A percentile compares a stretch with the other conserved stretches of the same genome.
Conservation (phyloP, 1,139 yeast genomes). For the Lodderomyces margitis region DNA sequence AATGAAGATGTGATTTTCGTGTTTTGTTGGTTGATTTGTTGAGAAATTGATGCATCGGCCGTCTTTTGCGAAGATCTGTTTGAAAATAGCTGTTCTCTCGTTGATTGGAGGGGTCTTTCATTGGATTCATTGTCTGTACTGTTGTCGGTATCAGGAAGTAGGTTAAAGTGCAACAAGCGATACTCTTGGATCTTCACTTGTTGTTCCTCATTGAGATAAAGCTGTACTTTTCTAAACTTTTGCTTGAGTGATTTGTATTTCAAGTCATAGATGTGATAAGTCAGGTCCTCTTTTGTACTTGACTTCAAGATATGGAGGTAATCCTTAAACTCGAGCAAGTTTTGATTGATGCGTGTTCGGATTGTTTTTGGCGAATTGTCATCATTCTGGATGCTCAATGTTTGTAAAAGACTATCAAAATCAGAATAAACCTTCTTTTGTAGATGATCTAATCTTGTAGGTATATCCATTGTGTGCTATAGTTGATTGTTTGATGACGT, state of each 20-base stretch:
- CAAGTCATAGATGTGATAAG: conserved; percentile 20
- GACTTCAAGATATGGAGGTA: conserved; percentile 20
- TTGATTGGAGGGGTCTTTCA: background rate
- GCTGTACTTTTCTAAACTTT: conserved; percentile 26
- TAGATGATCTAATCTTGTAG: conserved; percentile 16
- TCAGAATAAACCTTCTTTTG: conserved; percentile 16
- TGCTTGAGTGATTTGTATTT: conserved; percentile 23
- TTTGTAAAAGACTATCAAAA: conserved; percentile 11
- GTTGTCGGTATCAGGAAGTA: background rate
- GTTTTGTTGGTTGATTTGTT: conserved; percentile 45
- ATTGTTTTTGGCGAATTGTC: conserved; percentile 6
- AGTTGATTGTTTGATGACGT: background rate
- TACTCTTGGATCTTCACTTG: conserved; percentile 28
- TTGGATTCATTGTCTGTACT: background rate
- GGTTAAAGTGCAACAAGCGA: conserved; percentile 23
- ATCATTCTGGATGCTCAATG: conserved; percentile 6
- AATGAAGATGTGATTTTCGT: conserved; percentile 54
- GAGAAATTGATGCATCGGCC: conserved; percentile 21
- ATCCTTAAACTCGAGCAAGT: conserved; percentile 20
- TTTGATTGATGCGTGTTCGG: conserved; percentile 7
- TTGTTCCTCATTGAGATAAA: conserved; percentile 24
- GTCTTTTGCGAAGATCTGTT: conserved; percentile 17
- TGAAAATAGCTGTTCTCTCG: conserved; percentile 19
- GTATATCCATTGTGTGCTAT: conserved; percentile 3
- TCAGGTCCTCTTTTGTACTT: conserved; percentile 11